A percentile compares a stretch with the other conserved stretches of the same genome.
phyloP scores from a whole-genome alignment of 805 yeast genomes.

The Sugiyamaella mastotermitis region DNA sequence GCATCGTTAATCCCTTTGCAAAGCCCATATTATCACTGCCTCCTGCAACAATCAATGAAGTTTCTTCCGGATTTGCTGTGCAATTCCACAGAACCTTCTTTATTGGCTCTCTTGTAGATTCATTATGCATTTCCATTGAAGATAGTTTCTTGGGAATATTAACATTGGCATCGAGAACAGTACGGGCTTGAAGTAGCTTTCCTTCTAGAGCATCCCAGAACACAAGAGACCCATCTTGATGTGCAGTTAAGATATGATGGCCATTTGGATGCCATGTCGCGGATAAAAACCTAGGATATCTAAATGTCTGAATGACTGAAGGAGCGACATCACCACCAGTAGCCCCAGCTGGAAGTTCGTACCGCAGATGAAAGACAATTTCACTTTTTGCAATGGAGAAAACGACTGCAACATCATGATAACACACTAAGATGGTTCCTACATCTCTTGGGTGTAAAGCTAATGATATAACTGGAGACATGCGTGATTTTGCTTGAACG shows the following conservation, averaged over 20 bases:
- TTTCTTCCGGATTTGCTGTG: conserved; percentile 70
- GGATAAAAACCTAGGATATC: conserved; percentile 40
- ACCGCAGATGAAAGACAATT: conserved; percentile 50
- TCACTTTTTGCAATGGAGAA: conserved; percentile 61
- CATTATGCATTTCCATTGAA: conserved; percentile 7
- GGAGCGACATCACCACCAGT: conserved; percentile 56
- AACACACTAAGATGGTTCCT: conserved; percentile 69
- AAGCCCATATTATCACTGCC: conserved; percentile 45
- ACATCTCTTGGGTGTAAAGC: conserved; percentile 88
- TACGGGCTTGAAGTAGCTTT: conserved; percentile 65
- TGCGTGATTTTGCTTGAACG: conserved; percentile 50
- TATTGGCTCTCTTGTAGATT: conserved; percentile 29
- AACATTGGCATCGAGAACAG: conserved; percentile 58
- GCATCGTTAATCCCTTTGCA: conserved; percentile 43
- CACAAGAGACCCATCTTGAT: conserved; percentile 75
- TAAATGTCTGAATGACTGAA: conserved; percentile 14
- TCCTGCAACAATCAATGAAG: conserved; percentile 66
- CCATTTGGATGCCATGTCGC: conserved; percentile 93
- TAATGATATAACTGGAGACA: conserved; percentile 61
- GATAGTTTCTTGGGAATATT: conserved; percentile 41
- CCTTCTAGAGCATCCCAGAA: conserved; percentile 93
- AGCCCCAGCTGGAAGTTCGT: conserved; percentile 59
- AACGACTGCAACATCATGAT: conserved; percentile 59
- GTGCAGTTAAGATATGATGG: conserved; percentile 69
- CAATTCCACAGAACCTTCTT: conserved; percentile 70